Percentiles rank a stretch among this genome's conserved stretches.
Evolutionary conservation across 768 basidiomycete genomes (phyloP).

Genomic region (Suillus lakei): DNA sequence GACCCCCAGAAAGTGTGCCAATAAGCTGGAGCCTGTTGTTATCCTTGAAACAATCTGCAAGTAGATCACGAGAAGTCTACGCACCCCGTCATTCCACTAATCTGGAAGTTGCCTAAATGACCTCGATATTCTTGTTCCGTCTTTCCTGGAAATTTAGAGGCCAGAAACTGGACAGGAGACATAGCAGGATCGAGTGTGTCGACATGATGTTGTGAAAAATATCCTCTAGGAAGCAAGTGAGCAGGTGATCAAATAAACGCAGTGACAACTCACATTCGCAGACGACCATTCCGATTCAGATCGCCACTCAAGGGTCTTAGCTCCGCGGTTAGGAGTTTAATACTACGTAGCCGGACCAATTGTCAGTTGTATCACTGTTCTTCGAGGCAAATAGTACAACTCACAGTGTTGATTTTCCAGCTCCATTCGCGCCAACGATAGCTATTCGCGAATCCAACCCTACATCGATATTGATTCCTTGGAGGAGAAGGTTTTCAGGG

Average conservation of each 20-base stretch:
- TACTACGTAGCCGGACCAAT: slow-evolving; percentile 47
- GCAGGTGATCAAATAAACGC: slow-evolving; percentile 11
- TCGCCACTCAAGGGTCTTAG: slow-evolving; percentile 76
- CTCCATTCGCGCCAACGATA: slow-evolving; percentile 93
- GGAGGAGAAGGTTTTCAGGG: slow-evolving; percentile 75
- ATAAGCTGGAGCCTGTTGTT: slow-evolving; percentile 76
- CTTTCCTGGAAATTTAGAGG: slow-evolving; percentile 90
- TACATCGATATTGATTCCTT: slow-evolving; percentile 85
- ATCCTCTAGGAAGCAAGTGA: slow-evolving; percentile 55
- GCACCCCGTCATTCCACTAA: slow-evolving; percentile 93
- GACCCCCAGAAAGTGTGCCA: slow-evolving; percentile 92
- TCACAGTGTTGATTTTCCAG: slow-evolving; percentile 94
- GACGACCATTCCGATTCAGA: slow-evolving; percentile 87
- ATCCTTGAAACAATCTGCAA: neutral
- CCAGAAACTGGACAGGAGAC: slow-evolving; percentile 94
- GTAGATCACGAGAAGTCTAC: slow-evolving; percentile 18
- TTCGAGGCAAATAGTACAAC: slow-evolving; percentile 27
- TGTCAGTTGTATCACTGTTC: neutral
- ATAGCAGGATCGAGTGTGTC: slow-evolving; percentile 84
- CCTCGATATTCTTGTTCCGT: slow-evolving; percentile 94
- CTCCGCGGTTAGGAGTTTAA: slow-evolving; percentile 91
- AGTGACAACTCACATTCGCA: slow-evolving; percentile 69
- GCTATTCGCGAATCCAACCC: slow-evolving; percentile 95
- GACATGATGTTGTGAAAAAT: slow-evolving; percentile 96
- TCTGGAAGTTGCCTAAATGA: slow-evolving; percentile 98